phyloP scores from a whole-genome alignment of 192 early-diverging fungal genomes.

The Podila minutissima region DNA sequence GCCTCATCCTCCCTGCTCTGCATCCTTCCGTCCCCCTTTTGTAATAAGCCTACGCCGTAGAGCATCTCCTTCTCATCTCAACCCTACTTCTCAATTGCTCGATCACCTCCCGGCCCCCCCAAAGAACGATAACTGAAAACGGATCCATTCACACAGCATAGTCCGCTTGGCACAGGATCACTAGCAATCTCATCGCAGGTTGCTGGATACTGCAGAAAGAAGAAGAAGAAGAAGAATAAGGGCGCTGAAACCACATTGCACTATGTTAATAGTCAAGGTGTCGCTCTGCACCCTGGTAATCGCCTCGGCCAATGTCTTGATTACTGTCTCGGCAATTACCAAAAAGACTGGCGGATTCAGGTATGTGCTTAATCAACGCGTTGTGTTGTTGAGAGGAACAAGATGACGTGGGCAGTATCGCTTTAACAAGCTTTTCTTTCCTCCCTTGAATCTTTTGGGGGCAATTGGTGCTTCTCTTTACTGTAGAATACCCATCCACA shows the following conservation, averaged over 20 bases:
- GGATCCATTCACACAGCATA: no score
- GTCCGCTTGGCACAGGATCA: no score
- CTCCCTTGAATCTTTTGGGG: background rate
- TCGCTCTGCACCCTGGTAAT: conserved; percentile 1
- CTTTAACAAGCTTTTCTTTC: background rate
- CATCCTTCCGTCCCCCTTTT: background rate
- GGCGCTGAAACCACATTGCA: background rate
- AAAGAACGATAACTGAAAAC: no score
- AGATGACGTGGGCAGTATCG: background rate
- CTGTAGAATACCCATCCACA: conserved; percentile 38
- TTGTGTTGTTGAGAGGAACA: background rate
- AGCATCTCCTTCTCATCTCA: background rate
- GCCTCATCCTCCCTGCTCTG: background rate
- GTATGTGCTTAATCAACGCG: background rate
- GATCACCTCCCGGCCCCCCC: no score
- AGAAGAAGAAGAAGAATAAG: background rate
- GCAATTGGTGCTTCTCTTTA: background rate
- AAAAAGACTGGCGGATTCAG: background rate
- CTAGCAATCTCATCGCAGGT: no score
- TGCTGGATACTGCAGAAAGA: background rate
- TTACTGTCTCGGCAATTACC: background rate
- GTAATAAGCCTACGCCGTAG: background rate
- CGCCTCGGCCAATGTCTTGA: background rate
- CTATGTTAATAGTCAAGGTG: background rate
- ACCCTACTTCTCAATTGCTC: no score